Evolutionary conservation across 176 grass and related monocot genomes (phyloP).

Genomic region (Eleusine coracana): DNA sequence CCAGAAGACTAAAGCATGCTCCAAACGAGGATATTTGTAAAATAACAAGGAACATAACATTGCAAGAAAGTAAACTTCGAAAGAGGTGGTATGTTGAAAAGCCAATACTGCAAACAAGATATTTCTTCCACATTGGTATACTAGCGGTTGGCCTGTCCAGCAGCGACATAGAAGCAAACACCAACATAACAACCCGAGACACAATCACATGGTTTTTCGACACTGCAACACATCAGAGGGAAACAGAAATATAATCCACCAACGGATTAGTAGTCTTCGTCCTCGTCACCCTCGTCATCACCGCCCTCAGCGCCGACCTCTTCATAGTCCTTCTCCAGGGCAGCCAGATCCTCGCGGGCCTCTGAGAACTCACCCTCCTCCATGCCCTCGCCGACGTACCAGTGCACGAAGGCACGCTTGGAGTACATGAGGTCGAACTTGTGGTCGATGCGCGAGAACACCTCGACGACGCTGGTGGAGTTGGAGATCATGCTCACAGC

Average conservation of each 20-base stretch:
- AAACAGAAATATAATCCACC: background rate
- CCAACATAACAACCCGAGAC: background rate
- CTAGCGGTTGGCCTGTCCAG: background rate
- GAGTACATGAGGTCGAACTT: slow-evolving; percentile 95
- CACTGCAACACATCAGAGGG: background rate
- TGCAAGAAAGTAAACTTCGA: background rate
- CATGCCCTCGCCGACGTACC: slow-evolving; percentile 54
- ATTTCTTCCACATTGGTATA: background rate
- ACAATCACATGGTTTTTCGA: background rate
- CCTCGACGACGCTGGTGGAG: slow-evolving; percentile 81
- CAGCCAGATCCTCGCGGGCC: slow-evolving; percentile 50
- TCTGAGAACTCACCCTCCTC: slow-evolving; percentile 52
- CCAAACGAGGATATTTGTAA: too few species aligned
- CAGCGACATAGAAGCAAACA: background rate
- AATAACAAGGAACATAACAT: background rate
- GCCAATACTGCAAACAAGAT: background rate
- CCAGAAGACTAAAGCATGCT: background rate
- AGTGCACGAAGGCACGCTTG: slow-evolving; percentile 66
- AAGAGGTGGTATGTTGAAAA: background rate
- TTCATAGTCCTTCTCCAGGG: slow-evolving; percentile 54
- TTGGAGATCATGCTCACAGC: slow-evolving; percentile 94
- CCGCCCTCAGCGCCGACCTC: slow-evolving; percentile 43
- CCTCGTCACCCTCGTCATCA: slow-evolving; percentile 32
- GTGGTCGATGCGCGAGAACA: slow-evolving; percentile 81
- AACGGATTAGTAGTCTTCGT: slow-evolving; percentile 48